Base-by-base conservation (phyloP, 2,329 filamentous ascomycete species). In the Neonectria sp. region DNA sequence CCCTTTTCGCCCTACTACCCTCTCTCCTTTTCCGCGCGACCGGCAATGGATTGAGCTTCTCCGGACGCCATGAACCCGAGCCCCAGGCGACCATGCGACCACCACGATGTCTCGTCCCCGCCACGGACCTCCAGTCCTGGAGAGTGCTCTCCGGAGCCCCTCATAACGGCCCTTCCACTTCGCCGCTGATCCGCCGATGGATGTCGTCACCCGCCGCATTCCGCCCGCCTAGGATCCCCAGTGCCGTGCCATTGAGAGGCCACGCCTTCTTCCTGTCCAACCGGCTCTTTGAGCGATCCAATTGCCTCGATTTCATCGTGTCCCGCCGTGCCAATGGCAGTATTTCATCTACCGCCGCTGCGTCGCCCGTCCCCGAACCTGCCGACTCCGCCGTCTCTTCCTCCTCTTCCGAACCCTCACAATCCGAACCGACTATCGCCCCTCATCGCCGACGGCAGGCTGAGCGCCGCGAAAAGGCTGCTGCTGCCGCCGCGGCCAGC, bases 361-460 rank as follows among this genome's bases (percentile, higher is more conserved):
- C 73, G 6, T 61, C 72, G 9, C 51, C 74, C 1, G 61, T 70
- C 43, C 51, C 70, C 51, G 51, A 65, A 57, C 49, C 53, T n/a
- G 29, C 69, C 60, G 59, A 69, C 46, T 67, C 73, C 15, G 65
- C 73, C 43, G 60, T 72, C 33, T 64, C 69, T 49, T 65, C 74
- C 49, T 64, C 74, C 52, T 57, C 73, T 46, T 67, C 73, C 60
- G 65, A 75, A 40, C 58, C 73, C 58, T 52, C 72, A 12, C 59
- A 76, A 71, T 46, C 65, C 17, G 71, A 72, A 11, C 55, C 56
- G 1, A 66, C 75, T 3, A 40, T 81, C 9, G 75, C 80, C 33
- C 80, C 80, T 29, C 81, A 82, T 64, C 77, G 81, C 29, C 76
- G 78, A 53, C 68, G 81, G 52, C 79, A 80, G 31, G 79, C 79